These are phyloP conservation scores for Pseudogymnoascus sp. DNA, from an alignment of 2,329 filamentous ascomycete species.

Conservation along the genomic window DNA sequence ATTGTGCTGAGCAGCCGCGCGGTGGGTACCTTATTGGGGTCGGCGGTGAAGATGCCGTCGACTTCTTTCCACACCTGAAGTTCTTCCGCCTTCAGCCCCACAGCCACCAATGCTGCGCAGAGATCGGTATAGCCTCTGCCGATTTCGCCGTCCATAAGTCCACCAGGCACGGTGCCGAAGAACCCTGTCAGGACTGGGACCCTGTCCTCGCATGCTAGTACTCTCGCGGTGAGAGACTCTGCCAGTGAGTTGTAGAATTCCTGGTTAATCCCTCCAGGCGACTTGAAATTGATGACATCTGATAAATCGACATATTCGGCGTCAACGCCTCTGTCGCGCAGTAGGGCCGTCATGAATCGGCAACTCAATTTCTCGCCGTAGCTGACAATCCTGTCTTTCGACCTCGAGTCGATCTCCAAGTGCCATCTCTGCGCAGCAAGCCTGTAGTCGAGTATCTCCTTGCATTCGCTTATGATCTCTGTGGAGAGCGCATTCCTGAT, in stretches of 20 bases:
- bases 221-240: conserved; percentile 51
- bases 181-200: conserved; percentile 84
- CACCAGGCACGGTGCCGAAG: conserved; percentile 87
- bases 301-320: conserved; percentile 87
- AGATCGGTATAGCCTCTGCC: conserved; percentile 95
- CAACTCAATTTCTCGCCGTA: conserved; percentile 96
- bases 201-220: conserved; percentile 54
- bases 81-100: conserved; percentile 78
- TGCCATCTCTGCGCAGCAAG: conserved; percentile 56
- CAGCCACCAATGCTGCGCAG: conserved; percentile 83
- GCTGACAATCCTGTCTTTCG: conserved; percentile 82
- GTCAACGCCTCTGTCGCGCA: conserved; percentile 72
- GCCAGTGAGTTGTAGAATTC: conserved; percentile 62
- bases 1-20: conserved; percentile 83
- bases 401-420: conserved; percentile 66
- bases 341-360: conserved; percentile 74
- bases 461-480: conserved; percentile 70
- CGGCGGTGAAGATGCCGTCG: conserved; percentile 80
- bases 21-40: conserved; percentile 83
- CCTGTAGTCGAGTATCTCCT: conserved; percentile 67
- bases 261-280: conserved; percentile 49
- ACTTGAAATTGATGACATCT: conserved; percentile 65
- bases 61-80: conserved; percentile 99
- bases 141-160: conserved; percentile 77
- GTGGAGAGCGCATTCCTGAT: conserved; percentile 50